Evolutionary conservation across 176 grass and related monocot genomes (phyloP), one percentile per base, ranked within the genome.

Genomic region (Dendrocalamus sinicus): DNA sequence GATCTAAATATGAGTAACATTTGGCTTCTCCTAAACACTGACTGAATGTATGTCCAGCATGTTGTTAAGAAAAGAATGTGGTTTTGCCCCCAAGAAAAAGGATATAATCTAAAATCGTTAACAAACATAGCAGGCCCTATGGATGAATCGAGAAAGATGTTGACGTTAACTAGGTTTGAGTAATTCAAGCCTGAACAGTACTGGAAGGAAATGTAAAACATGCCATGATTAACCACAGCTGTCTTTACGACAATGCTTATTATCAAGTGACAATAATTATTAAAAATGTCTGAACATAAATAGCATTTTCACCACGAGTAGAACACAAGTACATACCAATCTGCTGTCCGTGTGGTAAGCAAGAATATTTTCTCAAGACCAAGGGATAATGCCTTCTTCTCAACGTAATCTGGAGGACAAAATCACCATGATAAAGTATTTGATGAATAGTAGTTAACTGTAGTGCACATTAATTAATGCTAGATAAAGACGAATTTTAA

Each of bases 291-390:
- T 17, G 41, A 28, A 80, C 7, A 85, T 76, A 91, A 81, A 70
- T 45, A 71, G 9, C 24, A 23, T 7, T 70, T 75, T 32, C 35
- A 45, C 73, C 32, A 78, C 10, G 32, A 84, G 8, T 78, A 46
- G 15, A 86, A 63, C 52, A 78, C 11, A 48, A 67, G 14, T 81
- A 85, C 88, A 81, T 98, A 98, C 96, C 96, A 98, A 75, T 98
- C 96, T 4, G 90, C 88, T 61, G 96, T 92, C 48, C 93, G 77
- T 55, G 96, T 98, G n/a, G 96, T 98, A 71, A 98, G 93, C 87
- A 98, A 83, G 70, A 98, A 98, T 91, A 98, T 87, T 80, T 92
- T 98, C 65, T 95, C 88, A 2, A 95, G 88, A 81, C 96, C 96
- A 89, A 94, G 78, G 14, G 81, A 94, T 40, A 89, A 77, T 83